Base-by-base conservation (phyloP, 106 monocot species). In the Dioscorea dumetorum region DNA sequence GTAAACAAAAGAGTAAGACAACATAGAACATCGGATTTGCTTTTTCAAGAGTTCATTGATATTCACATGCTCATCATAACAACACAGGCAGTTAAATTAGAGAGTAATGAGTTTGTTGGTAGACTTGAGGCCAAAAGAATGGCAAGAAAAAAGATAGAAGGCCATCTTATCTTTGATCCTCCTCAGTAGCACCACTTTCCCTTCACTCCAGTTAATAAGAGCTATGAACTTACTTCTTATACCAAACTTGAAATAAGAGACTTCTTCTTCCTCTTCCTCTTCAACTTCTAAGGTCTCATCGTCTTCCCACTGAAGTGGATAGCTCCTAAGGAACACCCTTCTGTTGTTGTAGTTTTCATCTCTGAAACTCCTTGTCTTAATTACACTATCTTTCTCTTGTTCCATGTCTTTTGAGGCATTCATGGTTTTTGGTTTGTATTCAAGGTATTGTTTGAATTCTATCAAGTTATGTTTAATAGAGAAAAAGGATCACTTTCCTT, bases 251-350 rank as follows among this genome's bases (percentile, higher is more conserved):
- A n/a, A 33, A 2, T 15, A 5, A 5, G 54, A 16, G 48, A 12
- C 22, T 23, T 41, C 15, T 11, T 59, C 72, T 2, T 7, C 57
- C 1, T 12, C 76, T 13, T 50, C 54, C 12, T 1, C 48, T 50
- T 41, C 64, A 12, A 48, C 71, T 9, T 53, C 76, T 12, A 19
- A 59, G 34, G 48, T 67, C 0, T 67, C 69, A 19, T 64, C 60
- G 3, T 73, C 61, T 17, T 74, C 78, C 83, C 81, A 79, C 63
- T 83, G 78, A n/a, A 87, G 84, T 0, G 91, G 87, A 49, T 91
- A 91, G 59, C 91, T 91, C 77, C 84, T 79, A 72, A 87, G 71
- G 68, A 91, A 91, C 4, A 64, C 71, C 50, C 91, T 87, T 70
- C 91, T 70, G 49, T 54, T 82, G 60, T 35, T 76, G 81, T 87